Percentiles rank a stretch among this genome's conserved stretches.
Conservation (phyloP, 495 filamentous ascomycete species). For the Penicillium bovifimosum region DNA sequence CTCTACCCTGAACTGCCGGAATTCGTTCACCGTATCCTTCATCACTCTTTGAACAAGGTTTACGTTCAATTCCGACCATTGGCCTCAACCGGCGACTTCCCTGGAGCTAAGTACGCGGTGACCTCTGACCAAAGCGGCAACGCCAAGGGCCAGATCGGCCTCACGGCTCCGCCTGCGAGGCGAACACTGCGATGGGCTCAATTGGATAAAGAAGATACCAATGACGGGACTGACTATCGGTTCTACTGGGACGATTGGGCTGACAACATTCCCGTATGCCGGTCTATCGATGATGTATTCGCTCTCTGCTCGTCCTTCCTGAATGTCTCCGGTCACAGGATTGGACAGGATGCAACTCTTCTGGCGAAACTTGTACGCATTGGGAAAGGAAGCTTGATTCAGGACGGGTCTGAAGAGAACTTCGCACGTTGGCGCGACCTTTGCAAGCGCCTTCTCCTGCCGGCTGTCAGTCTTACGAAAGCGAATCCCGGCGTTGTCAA, state of each 20-base stretch:
- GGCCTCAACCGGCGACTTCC: slow-evolving; percentile 31
- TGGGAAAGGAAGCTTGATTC: slow-evolving; percentile 63
- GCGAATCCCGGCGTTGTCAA: slow-evolving; percentile 76
- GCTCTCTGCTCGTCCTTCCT: slow-evolving; percentile 78
- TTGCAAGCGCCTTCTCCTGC: slow-evolving; percentile 74
- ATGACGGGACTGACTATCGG: slow-evolving; percentile 68
- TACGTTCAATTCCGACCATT: slow-evolving; percentile 51
- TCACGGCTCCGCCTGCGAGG: slow-evolving; percentile 49
- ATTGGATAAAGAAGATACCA: slow-evolving; percentile 65
- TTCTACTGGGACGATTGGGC: slow-evolving; percentile 99
- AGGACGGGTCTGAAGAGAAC: slow-evolving; percentile 66
- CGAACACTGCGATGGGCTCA: slow-evolving; percentile 72
- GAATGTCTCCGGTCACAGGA: slow-evolving; percentile 77
- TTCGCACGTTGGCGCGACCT: slow-evolving; percentile 69
- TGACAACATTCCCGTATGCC: slow-evolving; percentile 86
- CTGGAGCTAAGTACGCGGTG: slow-evolving; percentile 44
- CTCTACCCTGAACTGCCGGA: slow-evolving; percentile 69
- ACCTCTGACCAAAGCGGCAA: slow-evolving; percentile 58
- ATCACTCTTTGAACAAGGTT: slow-evolving; percentile 69
- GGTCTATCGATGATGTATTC: slow-evolving; percentile 85
- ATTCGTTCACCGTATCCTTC: slow-evolving; percentile 77
- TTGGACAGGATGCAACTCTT: slow-evolving; percentile 76
- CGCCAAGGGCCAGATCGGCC: slow-evolving; percentile 59
- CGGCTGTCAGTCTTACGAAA: slow-evolving; percentile 75
- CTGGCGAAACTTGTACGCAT: slow-evolving; percentile 76